Evolutionary conservation across 2,329 filamentous ascomycete species (phyloP).

Genomic region (Arachnopeziza araneosa): DNA sequence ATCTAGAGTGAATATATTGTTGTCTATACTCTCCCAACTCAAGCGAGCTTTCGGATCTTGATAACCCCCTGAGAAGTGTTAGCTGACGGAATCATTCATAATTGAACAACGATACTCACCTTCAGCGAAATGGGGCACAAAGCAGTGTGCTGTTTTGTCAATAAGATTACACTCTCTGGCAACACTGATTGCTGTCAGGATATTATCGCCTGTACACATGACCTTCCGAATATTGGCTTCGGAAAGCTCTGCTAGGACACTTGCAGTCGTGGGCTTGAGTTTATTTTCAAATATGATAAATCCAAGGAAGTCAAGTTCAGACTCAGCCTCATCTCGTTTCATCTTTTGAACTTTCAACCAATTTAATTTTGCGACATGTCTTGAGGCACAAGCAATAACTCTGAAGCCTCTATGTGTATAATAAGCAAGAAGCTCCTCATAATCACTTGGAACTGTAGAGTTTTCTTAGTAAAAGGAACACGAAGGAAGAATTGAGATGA

Average conservation of each 20-base stretch:
- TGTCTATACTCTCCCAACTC: slow-evolving; percentile 93
- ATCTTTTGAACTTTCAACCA: slow-evolving; percentile 96
- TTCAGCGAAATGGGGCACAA: slow-evolving; percentile 81
- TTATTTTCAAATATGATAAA: slow-evolving; percentile 99
- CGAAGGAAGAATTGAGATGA: background rate
- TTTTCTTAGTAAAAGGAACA: slow-evolving; percentile 5
- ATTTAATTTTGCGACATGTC: slow-evolving; percentile 78
- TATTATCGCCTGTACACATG: slow-evolving; percentile 99
- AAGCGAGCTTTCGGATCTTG: slow-evolving; percentile 69
- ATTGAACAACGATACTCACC: slow-evolving; percentile 41
- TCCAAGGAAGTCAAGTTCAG: slow-evolving; percentile 77
- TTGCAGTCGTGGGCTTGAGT: slow-evolving; percentile 79
- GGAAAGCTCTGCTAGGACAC: slow-evolving; percentile 74
- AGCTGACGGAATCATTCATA: no score
- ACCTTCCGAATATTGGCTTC: slow-evolving; percentile 80
- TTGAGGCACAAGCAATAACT: slow-evolving; percentile 92
- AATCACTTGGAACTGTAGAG: slow-evolving; percentile 68
- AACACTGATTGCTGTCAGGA: slow-evolving; percentile 92
- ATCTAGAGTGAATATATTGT: slow-evolving; percentile 71
- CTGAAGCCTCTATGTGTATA: slow-evolving; percentile 96
- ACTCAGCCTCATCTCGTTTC: slow-evolving; percentile 79
- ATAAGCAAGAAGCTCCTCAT: slow-evolving; percentile 79
- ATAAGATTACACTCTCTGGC: slow-evolving; percentile 85
- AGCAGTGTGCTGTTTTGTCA: slow-evolving; percentile 77
- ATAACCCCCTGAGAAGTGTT: no score